A percentile compares a stretch with the other conserved stretches of the same genome.
These are phyloP conservation scores for Boletales sp. DNA, from an alignment of 768 basidiomycete species.

Conservation along the genomic window DNA sequence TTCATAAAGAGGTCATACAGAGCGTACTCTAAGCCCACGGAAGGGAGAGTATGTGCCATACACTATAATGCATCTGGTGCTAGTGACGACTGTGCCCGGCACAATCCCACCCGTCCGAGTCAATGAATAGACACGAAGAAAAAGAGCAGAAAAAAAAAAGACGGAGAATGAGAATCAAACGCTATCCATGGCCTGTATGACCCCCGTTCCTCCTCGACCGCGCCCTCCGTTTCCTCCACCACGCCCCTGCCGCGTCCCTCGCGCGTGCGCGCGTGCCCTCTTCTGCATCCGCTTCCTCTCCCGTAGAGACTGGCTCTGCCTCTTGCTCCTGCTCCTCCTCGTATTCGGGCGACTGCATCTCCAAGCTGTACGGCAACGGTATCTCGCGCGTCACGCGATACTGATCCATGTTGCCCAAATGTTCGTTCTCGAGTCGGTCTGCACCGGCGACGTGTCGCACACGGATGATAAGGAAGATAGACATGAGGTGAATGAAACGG, in stretches of 20 bases:
- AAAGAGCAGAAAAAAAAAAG: too few species aligned
- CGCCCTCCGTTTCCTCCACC: background rate
- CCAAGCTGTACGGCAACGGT: conserved; percentile 71
- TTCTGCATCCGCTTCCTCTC: background rate
- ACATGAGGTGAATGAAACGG: background rate
- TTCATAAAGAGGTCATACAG: too few species aligned
- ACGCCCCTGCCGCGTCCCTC: background rate
- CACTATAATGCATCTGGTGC: too few species aligned
- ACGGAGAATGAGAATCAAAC: too few species aligned
- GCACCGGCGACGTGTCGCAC: too few species aligned
- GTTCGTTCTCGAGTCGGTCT: conserved; percentile 88
- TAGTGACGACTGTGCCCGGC: too few species aligned
- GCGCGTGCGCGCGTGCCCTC: background rate
- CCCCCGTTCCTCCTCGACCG: background rate
- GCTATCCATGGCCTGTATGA: too few species aligned
- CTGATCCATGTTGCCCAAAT: conserved; percentile 93
- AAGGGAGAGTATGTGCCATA: too few species aligned
- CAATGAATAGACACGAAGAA: too few species aligned
- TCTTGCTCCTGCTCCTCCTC: conserved; percentile 39
- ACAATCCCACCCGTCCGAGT: too few species aligned
- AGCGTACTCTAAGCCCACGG: too few species aligned
- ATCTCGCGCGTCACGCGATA: conserved; percentile 87
- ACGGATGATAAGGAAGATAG: too few species aligned
- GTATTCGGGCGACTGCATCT: conserved; percentile 44
- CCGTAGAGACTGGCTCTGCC: conserved; percentile 7